These are phyloP conservation scores for Scytalidium sp. DNA, from an alignment of 2,329 filamentous ascomycete genomes.

Conservation along the genomic window DNA sequence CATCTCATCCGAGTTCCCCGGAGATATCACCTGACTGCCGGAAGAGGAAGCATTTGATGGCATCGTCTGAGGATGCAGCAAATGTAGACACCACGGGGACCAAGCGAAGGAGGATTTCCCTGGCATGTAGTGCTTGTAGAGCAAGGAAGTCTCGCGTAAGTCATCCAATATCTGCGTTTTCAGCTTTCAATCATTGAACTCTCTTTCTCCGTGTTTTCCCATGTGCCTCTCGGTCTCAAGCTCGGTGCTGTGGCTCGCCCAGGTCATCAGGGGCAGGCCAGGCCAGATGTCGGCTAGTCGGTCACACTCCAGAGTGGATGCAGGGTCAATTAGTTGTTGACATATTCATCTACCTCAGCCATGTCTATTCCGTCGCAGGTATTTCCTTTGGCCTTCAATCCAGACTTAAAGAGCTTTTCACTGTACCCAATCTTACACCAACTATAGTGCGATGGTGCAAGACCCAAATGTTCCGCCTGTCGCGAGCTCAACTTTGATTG, in stretches of 20 bases:
- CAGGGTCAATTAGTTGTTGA: too few relatives aligned
- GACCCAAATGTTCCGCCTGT: constrained; percentile 40
- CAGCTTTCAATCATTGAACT: neutral
- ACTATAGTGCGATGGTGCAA: constrained; percentile 38
- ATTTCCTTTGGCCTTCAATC: too few relatives aligned
- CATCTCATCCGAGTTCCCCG: too few relatives aligned
- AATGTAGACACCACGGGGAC: neutral
- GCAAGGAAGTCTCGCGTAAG: constrained; percentile 31
- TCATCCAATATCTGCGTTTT: neutral
- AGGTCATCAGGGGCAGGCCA: too few relatives aligned
- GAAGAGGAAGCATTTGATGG: too few relatives aligned
- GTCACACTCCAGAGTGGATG: too few relatives aligned
- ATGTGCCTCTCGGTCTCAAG: neutral
- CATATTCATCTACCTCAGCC: too few relatives aligned
- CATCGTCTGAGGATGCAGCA: neutral
- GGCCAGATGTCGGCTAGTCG: too few relatives aligned
- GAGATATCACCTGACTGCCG: too few relatives aligned
- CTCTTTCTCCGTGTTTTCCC: neutral
- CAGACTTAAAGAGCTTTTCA: too few relatives aligned
- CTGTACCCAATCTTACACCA: constrained; percentile 4
- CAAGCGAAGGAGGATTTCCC: constrained; percentile 34
- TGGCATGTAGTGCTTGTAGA: constrained; percentile 37
- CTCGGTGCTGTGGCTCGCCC: too few relatives aligned
- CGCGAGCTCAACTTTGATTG: constrained; percentile 39
- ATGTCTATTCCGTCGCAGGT: too few relatives aligned